Percentiles rank a stretch among this genome's conserved stretches.
These are phyloP conservation scores for Penicillium sp. DNA, from an alignment of 2,329 filamentous ascomycete genomes.

Conservation along the genomic window DNA sequence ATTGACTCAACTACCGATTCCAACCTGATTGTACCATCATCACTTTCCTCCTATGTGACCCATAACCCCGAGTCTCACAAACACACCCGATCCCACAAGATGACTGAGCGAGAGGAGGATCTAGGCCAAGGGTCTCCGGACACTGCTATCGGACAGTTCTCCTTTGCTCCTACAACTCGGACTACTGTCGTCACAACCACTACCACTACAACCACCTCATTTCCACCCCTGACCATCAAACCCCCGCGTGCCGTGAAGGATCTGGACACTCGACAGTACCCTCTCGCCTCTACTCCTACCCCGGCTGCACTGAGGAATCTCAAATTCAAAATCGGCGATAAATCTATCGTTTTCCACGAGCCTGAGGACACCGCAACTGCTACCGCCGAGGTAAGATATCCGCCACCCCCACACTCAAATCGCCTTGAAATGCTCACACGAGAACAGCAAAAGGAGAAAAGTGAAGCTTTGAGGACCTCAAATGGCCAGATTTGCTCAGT, in stretches of 20 bases:
- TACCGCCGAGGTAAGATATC: conserved; percentile 54
- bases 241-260: conserved; percentile 69
- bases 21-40: conserved; percentile 19
- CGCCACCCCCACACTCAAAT: background rate
- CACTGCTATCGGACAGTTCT: conserved; percentile 59
- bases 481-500: conserved; percentile 53
- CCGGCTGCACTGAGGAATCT: conserved; percentile 77
- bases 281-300: conserved; percentile 79
- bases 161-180: conserved; percentile 64
- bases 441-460: conserved; percentile 47
- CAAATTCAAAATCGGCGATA: conserved; percentile 69
- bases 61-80: conserved; percentile 17
- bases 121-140: conserved; percentile 27
- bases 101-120: conserved; percentile 31
- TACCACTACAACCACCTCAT: conserved; percentile 78
- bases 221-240: conserved; percentile 80
- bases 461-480: conserved; percentile 47
- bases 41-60: conserved; percentile 11
- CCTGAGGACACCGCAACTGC: conserved; percentile 58
- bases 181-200: conserved; percentile 81
- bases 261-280: conserved; percentile 87
- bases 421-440: conserved; percentile 12
- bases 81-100: conserved; percentile 25
- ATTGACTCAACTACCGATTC: conserved; percentile 11
- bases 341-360: conserved; percentile 64